Evolutionary conservation across 208 protist genomes (phyloP).

Genomic region (Acanthamoeba royreba): DNA sequence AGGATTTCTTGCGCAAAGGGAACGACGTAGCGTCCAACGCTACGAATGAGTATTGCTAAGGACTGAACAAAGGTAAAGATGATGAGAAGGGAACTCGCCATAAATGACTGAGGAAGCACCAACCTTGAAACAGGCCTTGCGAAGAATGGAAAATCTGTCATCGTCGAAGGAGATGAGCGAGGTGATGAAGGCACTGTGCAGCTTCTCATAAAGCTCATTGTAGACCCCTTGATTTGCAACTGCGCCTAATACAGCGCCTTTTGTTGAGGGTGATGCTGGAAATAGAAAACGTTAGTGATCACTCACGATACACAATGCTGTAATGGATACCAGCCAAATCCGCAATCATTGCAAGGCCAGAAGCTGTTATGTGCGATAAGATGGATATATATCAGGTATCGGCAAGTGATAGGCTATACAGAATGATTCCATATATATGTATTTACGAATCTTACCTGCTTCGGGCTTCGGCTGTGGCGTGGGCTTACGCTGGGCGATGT

Average conservation of each 20-base stretch:
- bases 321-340: background rate
- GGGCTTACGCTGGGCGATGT: constrained; percentile 15
- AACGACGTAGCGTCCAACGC: constrained; percentile 2
- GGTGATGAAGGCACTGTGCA: background rate
- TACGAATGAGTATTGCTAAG: background rate
- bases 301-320: too few relatives aligned
- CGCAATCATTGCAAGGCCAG: background rate
- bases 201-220: background rate
- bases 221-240: background rate
- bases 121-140: constrained; percentile 5
- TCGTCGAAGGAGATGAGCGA: constrained; percentile 26
- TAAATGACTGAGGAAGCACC: background rate
- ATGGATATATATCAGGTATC: background rate
- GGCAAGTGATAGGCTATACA: background rate
- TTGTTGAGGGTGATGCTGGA: background rate
- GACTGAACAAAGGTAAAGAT: too few relatives aligned
- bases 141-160: constrained; percentile 21
- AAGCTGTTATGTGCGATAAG: background rate
- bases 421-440: too few relatives aligned
- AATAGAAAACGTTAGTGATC: too few relatives aligned
- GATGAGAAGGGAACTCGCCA: background rate
- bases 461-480: background rate
- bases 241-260: background rate
- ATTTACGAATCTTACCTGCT: background rate
- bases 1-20: constrained; percentile 40